Conservation (phyloP, 345 rosid genomes). For the Streptanthus diversifolius region DNA sequence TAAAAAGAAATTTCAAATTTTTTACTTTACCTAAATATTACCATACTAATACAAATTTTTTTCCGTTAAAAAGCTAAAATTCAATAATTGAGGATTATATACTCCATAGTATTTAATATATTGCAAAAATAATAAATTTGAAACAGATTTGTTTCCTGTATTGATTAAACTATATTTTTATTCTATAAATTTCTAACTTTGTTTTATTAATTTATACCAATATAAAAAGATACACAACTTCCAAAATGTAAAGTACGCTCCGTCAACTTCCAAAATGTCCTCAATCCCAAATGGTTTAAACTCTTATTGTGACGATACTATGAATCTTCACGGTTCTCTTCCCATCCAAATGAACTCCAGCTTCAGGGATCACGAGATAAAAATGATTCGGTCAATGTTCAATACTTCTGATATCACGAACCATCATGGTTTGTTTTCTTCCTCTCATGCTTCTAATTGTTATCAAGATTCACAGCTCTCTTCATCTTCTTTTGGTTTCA, state of each 20-base stretch:
- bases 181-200: neutral
- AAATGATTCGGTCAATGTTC: neutral
- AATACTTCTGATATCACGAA: slow-evolving; percentile 9
- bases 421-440: slow-evolving; percentile 18
- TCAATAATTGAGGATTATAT: neutral
- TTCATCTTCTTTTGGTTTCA: slow-evolving; percentile 15
- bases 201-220: neutral
- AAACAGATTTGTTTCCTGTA: slow-evolving; percentile 6
- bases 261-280: slow-evolving; percentile 17
- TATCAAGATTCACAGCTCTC: slow-evolving; percentile 1
- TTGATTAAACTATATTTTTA: neutral
- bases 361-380: neutral
- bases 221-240: slow-evolving; percentile 6
- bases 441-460: neutral
- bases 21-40: neutral
- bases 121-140: neutral
- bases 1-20: neutral
- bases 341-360: neutral
- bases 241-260: neutral
- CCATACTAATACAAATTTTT: neutral
- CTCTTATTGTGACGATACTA: neutral
- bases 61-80: neutral
- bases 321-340: neutral
- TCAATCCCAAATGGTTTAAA: slow-evolving; percentile 1
- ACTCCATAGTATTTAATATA: neutral